Percentiles rank a stretch among this genome's conserved stretches.
Conservation (phyloP, 1,139 yeast species). For the Yamadazyma atlantica region DNA sequence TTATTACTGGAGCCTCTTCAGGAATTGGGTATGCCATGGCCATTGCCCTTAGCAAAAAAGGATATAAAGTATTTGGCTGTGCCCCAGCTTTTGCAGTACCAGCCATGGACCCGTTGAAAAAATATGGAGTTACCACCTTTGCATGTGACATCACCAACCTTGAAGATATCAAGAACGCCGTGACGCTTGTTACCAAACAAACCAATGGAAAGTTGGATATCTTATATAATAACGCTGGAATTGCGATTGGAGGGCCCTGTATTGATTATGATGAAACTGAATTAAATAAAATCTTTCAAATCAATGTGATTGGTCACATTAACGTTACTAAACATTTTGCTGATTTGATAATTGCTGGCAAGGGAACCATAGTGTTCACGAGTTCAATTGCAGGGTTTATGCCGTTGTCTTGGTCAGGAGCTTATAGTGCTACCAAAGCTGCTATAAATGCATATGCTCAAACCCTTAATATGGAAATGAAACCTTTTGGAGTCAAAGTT, state of each 20-base stretch:
- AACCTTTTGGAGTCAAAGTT: constrained; percentile 30
- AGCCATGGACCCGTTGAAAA: constrained; percentile 14
- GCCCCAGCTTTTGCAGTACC: constrained; percentile 22
- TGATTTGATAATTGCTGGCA: constrained; percentile 14
- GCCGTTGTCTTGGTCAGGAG: constrained; percentile 31
- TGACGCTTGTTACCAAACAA: constrained; percentile 17
- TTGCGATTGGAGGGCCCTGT: constrained; percentile 27
- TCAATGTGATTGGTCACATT: constrained; percentile 35
- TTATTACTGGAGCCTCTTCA: constrained; percentile 35
- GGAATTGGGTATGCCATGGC: constrained; percentile 35
- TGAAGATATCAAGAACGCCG: constrained; percentile 23
- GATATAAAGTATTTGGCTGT: constrained; percentile 31
- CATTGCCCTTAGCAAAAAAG: constrained; percentile 23
- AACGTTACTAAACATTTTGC: constrained; percentile 30
- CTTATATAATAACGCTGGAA: constrained; percentile 32
- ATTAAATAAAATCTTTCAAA: constrained; percentile 21
- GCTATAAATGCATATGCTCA: constrained; percentile 6
- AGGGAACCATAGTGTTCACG: constrained; percentile 33
- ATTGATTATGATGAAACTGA: constrained; percentile 25
- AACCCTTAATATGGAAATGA: constrained; percentile 9
- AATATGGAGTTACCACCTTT: constrained; percentile 26
- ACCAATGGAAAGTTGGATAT: constrained; percentile 26
- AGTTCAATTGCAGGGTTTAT: constrained; percentile 30
- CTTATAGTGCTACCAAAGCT: constrained; percentile 29
- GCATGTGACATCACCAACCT: constrained; percentile 30